Percentiles rank a stretch among this genome's conserved stretches.
Conservation (phyloP, 805 yeast species). For the Debaryomyces hansenii region DNA sequence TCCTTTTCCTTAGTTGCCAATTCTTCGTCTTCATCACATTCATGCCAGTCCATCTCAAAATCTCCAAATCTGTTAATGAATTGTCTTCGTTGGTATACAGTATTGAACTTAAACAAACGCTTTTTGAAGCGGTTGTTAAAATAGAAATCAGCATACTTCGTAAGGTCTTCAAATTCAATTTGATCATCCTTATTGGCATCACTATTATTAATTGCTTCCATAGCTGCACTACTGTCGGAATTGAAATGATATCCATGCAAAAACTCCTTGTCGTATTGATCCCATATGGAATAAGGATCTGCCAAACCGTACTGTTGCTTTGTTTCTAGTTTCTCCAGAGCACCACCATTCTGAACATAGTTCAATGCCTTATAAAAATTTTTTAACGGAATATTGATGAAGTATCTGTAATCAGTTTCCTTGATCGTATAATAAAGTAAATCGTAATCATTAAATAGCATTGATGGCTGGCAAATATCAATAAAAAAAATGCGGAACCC, state of each 20-base stretch:
- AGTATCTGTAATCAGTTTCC: conserved; percentile 39
- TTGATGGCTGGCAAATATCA: conserved; percentile 42
- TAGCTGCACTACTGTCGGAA: background rate
- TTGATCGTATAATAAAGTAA: conserved; percentile 41
- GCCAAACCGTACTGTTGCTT: conserved; percentile 24
- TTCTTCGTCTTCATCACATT: conserved; percentile 14
- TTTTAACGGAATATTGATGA: conserved; percentile 48
- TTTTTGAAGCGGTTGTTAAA: conserved; percentile 30
- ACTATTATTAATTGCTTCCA: background rate
- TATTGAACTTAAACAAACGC: conserved; percentile 38
- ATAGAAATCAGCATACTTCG: conserved; percentile 34
- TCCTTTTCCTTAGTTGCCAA: conserved; percentile 5
- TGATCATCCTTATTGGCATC: background rate
- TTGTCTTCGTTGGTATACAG: conserved; percentile 42
- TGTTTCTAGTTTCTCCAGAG: conserved; percentile 10
- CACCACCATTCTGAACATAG: conserved; percentile 30
- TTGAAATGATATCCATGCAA: conserved; percentile 6
- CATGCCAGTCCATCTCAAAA: conserved; percentile 30
- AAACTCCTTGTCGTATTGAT: conserved; percentile 19
- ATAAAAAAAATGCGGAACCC: conserved; percentile 49
- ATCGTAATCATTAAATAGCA: conserved; percentile 42
- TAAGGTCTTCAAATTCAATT: conserved; percentile 9
- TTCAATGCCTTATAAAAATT: conserved; percentile 48
- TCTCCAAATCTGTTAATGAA: conserved; percentile 43
- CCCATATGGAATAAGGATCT: conserved; percentile 19